Evolutionary conservation across 768 basidiomycete species (phyloP).

Genomic region (Kwoniella dejecticola): DNA sequence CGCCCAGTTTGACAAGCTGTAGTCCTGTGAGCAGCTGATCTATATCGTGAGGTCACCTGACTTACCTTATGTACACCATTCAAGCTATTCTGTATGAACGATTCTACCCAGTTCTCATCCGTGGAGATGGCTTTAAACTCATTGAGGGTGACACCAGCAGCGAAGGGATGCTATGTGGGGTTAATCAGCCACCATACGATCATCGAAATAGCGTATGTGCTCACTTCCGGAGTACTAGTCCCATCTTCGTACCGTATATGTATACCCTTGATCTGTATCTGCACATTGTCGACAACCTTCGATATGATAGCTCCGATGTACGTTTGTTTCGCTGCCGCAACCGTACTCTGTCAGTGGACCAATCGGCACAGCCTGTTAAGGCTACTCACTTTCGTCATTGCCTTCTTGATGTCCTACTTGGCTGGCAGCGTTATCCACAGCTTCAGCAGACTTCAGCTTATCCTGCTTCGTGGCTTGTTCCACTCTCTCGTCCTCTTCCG

Average conservation of each 20-base stretch:
- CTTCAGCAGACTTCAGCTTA: slow-evolving; percentile 81
- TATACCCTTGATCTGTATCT: slow-evolving; percentile 92
- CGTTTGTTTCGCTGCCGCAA: slow-evolving; percentile 78
- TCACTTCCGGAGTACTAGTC: slow-evolving; percentile 84
- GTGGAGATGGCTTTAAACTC: slow-evolving; percentile 88
- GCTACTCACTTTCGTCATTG: slow-evolving; percentile 51
- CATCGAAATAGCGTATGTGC: slow-evolving; percentile 42
- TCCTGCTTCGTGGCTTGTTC: slow-evolving; percentile 84
- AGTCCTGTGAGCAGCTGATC: slow-evolving; percentile 1
- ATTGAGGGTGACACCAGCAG: slow-evolving; percentile 82
- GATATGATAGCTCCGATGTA: slow-evolving; percentile 77
- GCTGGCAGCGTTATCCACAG: slow-evolving; percentile 60
- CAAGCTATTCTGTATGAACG: slow-evolving; percentile 87
- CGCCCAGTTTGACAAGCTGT: slow-evolving; percentile 81
- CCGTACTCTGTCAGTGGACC: neutral
- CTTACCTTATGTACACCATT: slow-evolving; percentile 85
- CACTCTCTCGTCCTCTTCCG: slow-evolving; percentile 80
- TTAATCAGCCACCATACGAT: neutral
- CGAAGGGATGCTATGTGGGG: slow-evolving; percentile 80
- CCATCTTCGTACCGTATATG: slow-evolving; percentile 96
- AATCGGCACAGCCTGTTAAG: slow-evolving; percentile 9
- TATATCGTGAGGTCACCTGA: neutral
- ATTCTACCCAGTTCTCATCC: slow-evolving; percentile 79
- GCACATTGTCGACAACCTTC: slow-evolving; percentile 93
- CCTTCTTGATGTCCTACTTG: slow-evolving; percentile 36